Evolutionary conservation across 164 flowering plant species (phyloP), one percentile per base, ranked within the genome.

Genomic region (Piper longum): DNA sequence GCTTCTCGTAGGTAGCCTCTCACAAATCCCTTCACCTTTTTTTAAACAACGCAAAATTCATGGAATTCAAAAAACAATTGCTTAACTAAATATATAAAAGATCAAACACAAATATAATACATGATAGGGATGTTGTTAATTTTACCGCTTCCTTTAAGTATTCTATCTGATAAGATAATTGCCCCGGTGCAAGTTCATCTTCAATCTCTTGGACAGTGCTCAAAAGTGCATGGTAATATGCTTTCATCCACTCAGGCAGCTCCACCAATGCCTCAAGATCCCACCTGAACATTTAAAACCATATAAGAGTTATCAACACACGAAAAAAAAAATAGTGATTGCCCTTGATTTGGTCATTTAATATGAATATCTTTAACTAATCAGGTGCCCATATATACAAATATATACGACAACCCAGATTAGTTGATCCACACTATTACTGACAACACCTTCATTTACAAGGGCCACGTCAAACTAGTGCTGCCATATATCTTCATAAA

Each of bases 131-230:
- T 18, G 8, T n/a, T 54, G 56, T 54, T 18, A 54, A 18, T 18
- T n/a, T n/a, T 57, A 57, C 60, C 41, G 60, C 60, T 36, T 57
- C 60, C 41, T 57, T 57, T 57, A 57, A 57, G 60, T 57, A 57
- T 13, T 57, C 60, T 26, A 57, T 57, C 41, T 57, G 60, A 14
- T 57, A 57, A 14, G 60, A n/a, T 11, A 26, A 13, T 36, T 41
- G 41, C 41, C 8, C 41, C 41, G 60, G 42, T 11, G 60, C 42
- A 41, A 57, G 7, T 57, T 57, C 41, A 57, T 57, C 42, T 18
- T 57, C 60, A 1, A 57, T 57, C 5, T 57, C 60, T 5, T 57
- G 39, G 8, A 57, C 60, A 26, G 60, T 57, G 60, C 36, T 41
- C 16, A 57, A 36, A 6, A 57, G 42, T 57, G 60, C 60, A 3